Conservation (phyloP, 2,329 filamentous ascomycete species). For the Pseudocercospora cruenta region DNA sequence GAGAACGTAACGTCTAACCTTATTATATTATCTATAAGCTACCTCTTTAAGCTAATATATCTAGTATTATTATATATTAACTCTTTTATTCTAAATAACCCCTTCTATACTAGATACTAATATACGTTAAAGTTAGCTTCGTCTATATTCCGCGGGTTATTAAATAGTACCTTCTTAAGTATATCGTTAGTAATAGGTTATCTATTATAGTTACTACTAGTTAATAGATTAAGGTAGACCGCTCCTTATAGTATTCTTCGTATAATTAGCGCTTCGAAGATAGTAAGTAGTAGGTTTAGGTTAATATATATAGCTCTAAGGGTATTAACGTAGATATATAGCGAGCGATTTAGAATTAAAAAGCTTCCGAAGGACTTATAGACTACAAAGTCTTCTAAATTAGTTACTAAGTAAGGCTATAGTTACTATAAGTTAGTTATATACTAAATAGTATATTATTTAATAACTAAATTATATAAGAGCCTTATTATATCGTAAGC, state of each 20-base stretch:
- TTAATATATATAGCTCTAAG: background rate
- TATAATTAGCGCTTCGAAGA: background rate
- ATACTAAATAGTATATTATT: background rate
- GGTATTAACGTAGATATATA: background rate
- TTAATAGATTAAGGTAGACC: background rate
- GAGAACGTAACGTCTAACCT: background rate
- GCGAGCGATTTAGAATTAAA: background rate
- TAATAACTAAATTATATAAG: background rate
- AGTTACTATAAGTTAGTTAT: background rate
- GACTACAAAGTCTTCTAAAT: background rate
- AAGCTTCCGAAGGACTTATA: background rate
- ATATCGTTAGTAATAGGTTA: background rate
- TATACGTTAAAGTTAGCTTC: background rate
- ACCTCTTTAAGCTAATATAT: background rate
- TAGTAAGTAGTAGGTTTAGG: background rate
- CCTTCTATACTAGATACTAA: background rate
- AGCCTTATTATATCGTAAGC: background rate
- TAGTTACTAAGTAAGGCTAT: background rate
- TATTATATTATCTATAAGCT: slow-evolving; percentile 4
- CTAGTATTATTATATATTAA: background rate
- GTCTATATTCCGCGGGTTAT: background rate
- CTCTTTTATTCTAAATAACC: background rate
- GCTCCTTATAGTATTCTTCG: background rate
- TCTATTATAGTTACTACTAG: background rate
- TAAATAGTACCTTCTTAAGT: background rate